These are phyloP conservation scores for Abelmoschus esculentus DNA, from an alignment of 345 rosid genomes.

Conservation along the genomic window DNA sequence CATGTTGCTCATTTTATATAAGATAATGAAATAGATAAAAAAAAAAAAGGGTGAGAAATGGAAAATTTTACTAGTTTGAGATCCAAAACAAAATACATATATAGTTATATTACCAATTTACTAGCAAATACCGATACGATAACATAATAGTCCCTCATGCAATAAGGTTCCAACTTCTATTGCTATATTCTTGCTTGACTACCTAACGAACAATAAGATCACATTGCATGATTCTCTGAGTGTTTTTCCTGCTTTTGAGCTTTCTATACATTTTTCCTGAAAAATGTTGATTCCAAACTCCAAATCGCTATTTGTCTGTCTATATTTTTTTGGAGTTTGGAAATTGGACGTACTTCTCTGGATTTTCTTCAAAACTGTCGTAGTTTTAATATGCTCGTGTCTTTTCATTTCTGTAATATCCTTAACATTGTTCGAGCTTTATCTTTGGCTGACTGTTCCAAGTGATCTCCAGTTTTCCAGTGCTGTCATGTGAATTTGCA, in stretches of 20 bases:
- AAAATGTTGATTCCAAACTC: not conserved
- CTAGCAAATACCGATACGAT: not conserved
- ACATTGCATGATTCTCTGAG: not conserved
- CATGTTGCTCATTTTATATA: not conserved
- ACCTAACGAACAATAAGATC: not conserved
- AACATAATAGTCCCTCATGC: not conserved
- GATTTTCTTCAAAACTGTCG: not conserved
- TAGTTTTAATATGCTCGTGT: not conserved
- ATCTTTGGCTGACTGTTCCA: slow-evolving; percentile 22
- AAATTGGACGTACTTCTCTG: not conserved
- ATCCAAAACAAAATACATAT: not conserved
- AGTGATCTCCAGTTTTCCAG: slow-evolving; percentile 66
- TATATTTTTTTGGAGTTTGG: not conserved
- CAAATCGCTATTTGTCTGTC: not conserved
- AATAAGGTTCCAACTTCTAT: not conserved
- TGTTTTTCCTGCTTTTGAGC: not conserved
- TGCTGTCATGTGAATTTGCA: slow-evolving; percentile 97
- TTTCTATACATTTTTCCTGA: not conserved
- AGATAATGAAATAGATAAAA: not conserved
- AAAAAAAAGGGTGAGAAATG: not conserved
- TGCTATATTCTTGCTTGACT: not conserved
- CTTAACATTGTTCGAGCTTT: not conserved
- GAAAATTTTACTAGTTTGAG: not conserved
- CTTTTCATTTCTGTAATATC: not conserved
- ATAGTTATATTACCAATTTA: not conserved